Evolutionary conservation across 2,329 filamentous ascomycete species (phyloP).

Genomic region (Scedosporium boydii): DNA sequence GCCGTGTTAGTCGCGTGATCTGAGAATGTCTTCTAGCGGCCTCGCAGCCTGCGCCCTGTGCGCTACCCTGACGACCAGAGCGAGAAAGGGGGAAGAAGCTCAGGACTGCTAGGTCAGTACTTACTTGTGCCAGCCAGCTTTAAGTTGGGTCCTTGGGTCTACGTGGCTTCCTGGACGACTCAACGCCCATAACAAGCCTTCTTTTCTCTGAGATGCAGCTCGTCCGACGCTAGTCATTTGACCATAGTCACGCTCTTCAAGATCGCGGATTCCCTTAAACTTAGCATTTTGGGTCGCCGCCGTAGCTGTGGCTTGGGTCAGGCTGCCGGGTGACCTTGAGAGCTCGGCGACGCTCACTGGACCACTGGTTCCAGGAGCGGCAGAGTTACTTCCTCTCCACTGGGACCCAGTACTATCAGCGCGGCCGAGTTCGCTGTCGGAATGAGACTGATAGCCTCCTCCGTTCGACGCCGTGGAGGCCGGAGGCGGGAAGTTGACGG

Average conservation of each 20-base stretch:
- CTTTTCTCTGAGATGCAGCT: conserved; percentile 67
- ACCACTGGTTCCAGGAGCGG: conserved; percentile 33
- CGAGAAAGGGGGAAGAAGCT: too few species aligned
- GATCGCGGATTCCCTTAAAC: conserved; percentile 87
- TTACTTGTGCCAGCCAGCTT: conserved; percentile 98
- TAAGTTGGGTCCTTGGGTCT: conserved; percentile 77
- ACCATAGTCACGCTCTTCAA: conserved; percentile 71
- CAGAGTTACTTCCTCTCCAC: conserved; percentile 31
- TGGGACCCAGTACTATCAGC: conserved; percentile 68
- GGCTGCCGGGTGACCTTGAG: conserved; percentile 48
- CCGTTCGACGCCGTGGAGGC: conserved; percentile 29
- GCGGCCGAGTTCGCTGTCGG: conserved; percentile 61
- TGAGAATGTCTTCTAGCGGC: not conserved
- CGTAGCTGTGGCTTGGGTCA: conserved; percentile 32
- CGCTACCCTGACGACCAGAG: not conserved
- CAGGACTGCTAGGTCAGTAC: conserved; percentile 21
- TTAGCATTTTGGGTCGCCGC: conserved; percentile 47
- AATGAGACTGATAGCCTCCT: conserved; percentile 33
- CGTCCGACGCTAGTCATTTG: conserved; percentile 44
- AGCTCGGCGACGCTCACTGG: conserved; percentile 27
- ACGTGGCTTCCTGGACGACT: conserved; percentile 90
- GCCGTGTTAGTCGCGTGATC: not conserved
- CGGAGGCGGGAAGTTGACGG: conserved; percentile 26
- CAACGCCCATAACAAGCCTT: conserved; percentile 89
- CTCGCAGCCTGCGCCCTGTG: not conserved